Conservation (phyloP, 495 filamentous ascomycete species). For the Daldinia vernicosa region DNA sequence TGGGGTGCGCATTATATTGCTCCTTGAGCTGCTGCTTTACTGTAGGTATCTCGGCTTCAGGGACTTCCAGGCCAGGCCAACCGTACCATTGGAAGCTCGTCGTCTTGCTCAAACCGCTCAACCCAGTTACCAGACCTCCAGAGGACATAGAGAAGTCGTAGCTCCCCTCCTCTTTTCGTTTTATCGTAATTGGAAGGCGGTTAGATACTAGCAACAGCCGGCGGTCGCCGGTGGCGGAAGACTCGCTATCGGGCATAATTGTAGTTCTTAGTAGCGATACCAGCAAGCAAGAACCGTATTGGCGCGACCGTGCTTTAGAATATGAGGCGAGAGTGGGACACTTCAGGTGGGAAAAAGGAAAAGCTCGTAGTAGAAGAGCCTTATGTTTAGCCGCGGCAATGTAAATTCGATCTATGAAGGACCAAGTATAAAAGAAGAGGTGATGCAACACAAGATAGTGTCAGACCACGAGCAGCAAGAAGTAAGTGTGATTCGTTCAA, state of each 20-base stretch:
- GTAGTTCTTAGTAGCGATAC: neutral
- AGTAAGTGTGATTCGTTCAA: conserved; percentile 35
- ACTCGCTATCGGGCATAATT: conserved; percentile 41
- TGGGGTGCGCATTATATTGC: conserved; percentile 76
- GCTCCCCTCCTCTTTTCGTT: conserved; percentile 77
- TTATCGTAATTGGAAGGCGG: conserved; percentile 93
- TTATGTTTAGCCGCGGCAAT: conserved; percentile 24
- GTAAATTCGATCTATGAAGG: conserved; percentile 17
- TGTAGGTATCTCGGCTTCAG: conserved; percentile 71
- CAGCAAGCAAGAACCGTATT: neutral
- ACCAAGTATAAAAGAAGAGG: neutral
- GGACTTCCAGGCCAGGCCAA: conserved; percentile 91
- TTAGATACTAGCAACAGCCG: conserved; percentile 89
- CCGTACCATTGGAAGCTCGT: conserved; percentile 98
- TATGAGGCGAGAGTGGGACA: neutral
- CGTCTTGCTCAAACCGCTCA: conserved; percentile 88
- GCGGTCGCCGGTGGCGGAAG: conserved; percentile 44
- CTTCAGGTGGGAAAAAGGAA: neutral
- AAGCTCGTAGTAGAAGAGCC: conserved; percentile 9
- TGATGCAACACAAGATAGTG: conserved; percentile 19
- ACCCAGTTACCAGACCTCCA: conserved; percentile 88
- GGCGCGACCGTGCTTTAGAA: neutral
- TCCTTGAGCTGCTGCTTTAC: conserved; percentile 75
- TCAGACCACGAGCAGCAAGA: conserved; percentile 15
- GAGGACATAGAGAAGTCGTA: conserved; percentile 96